Evolutionary conservation across 306 rosid species (phyloP).

Genomic region (Inga oerstediana): DNA sequence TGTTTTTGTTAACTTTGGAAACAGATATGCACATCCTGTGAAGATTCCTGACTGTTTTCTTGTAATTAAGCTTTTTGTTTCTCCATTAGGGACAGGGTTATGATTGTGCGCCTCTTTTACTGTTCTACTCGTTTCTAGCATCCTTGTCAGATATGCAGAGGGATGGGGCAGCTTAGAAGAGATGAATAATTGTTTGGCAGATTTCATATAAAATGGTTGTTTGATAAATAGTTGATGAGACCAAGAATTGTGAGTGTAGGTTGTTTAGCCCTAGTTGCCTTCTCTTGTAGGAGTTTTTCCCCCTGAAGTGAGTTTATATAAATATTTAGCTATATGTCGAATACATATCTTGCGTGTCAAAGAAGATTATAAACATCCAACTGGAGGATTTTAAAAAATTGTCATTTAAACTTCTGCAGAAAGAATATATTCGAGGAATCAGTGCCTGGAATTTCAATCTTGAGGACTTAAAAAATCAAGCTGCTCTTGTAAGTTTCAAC

Average conservation of each 20-base stretch:
- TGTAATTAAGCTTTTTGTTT: neutral
- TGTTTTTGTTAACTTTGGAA: neutral
- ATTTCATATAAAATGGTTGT: neutral
- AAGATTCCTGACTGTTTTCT: neutral
- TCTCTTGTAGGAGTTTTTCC: neutral
- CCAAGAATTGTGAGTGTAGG: neutral
- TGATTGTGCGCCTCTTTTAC: neutral
- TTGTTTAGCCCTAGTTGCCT: neutral
- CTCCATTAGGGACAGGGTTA: neutral
- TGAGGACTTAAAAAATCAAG: slow-evolving; percentile 93
- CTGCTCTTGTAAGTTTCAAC: slow-evolving; percentile 84
- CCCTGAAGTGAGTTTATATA: neutral
- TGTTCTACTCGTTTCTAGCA: slow-evolving; percentile 3
- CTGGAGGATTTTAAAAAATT: slow-evolving; percentile 20
- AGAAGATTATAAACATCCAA: neutral
- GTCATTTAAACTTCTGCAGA: slow-evolving; percentile 51
- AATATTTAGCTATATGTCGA: neutral
- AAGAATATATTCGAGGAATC: slow-evolving; percentile 98
- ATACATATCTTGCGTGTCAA: neutral
- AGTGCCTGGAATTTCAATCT: slow-evolving; percentile 99
- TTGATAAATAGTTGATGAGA: neutral
- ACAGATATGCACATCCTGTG: neutral
- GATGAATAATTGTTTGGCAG: neutral
- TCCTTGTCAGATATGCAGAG: slow-evolving; percentile 2
- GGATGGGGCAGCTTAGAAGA: neutral